Evolutionary conservation across 441 rosid species (phyloP).

Genomic region (Brassica hybrid): DNA sequence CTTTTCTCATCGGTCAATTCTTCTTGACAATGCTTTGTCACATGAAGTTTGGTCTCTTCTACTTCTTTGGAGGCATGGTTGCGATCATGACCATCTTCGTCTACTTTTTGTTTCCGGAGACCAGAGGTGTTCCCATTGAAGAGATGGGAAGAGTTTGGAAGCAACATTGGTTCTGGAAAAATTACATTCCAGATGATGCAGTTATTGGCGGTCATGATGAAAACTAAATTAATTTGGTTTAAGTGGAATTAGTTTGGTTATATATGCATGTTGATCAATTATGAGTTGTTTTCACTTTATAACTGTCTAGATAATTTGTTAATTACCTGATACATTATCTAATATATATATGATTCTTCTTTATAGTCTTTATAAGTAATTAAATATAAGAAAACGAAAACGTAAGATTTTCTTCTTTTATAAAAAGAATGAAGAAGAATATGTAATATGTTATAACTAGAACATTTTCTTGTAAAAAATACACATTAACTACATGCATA

Average conservation of each 20-base stretch:
- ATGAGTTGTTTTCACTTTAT: neutral
- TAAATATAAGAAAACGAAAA: too few relatives aligned
- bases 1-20: constrained; percentile 48
- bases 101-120: constrained; percentile 49
- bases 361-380: neutral
- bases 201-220: constrained; percentile 28
- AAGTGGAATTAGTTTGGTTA: neutral
- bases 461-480: too few relatives aligned
- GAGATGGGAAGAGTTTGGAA: constrained; percentile 51
- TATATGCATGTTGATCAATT: neutral
- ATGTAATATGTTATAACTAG: too few relatives aligned
- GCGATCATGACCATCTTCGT: constrained; percentile 48
- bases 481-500: too few relatives aligned
- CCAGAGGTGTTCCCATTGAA: constrained; percentile 50
- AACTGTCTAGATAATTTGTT: neutral
- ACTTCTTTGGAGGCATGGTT: constrained; percentile 50
- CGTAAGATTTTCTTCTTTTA: too few relatives aligned
- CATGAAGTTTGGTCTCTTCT: constrained; percentile 55
- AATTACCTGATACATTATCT: constrained; percentile 1
- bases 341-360: neutral
- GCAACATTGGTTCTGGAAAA: constrained; percentile 51
- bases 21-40: constrained; percentile 57
- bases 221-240: neutral
- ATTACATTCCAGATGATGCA: constrained; percentile 47
- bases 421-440: too few relatives aligned